Evolutionary conservation across 2,329 filamentous ascomycete species (phyloP), one percentile per base, ranked within the genome.

Genomic region (Fusarium papillatum): DNA sequence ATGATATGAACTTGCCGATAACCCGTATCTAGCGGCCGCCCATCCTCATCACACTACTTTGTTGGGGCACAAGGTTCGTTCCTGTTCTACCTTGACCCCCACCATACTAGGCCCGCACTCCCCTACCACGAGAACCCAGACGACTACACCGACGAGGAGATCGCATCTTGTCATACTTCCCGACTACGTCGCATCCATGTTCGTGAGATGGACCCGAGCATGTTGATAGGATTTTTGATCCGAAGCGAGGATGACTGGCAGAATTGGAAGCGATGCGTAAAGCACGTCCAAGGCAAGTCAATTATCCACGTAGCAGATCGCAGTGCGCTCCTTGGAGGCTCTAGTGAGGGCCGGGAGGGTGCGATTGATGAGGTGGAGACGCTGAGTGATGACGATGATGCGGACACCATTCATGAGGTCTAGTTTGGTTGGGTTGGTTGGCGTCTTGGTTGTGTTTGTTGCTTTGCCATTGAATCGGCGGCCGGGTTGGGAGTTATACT

Each of bases 1-100:
- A 22, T 10, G 31, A 13, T 57, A 55, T 19, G 46, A 36, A 7
- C n/a, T 48, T 29, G 22, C 29, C 48, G 59, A 66, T 80, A 57
- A 80, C 60, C 43, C 55, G 9, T 53, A 26, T 39, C 22, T 62
- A 97, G 96, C 63, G 97, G 97, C 69, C 95, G 97, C 22, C 97
- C 97, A 17, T 96, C 96, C 4, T 96, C 95, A 55, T 98, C 95
- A 7, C 90, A 91, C 77, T 92, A 92, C 76, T 92, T 92, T 74
- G 84, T 91, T 48, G 90, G 90, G 8, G 86, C 89, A 1, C 90
- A 90, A 67, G 95, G 93, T 36, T 92, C 93, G 65, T 89, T 93
- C 79, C 92, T 98, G 78, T 98, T 98, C 85, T 99, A 98, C 83
- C 91, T 99, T 19, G 97, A 99, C 79, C 97, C 97, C 3, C 97